A percentile compares a stretch with the other conserved stretches of the same genome.
Conservation (phyloP, 2,329 filamentous ascomycete species). For the Trichoderma arundinaceum region DNA sequence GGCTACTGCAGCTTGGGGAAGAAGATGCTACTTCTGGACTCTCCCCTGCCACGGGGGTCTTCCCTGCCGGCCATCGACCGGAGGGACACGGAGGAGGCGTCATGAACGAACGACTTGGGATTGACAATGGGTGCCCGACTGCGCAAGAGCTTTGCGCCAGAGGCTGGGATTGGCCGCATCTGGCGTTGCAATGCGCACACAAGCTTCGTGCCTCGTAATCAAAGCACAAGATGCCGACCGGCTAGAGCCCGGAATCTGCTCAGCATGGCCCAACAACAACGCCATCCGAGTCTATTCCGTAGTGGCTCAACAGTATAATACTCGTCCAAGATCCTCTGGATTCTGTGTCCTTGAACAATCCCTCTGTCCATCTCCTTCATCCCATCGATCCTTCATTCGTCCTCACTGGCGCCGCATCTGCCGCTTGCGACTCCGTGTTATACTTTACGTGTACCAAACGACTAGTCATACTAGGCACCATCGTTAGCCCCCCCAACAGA, state of each 20-base stretch:
- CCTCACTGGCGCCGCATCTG: neutral
- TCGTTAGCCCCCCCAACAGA: conserved; percentile 8
- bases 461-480: conserved; percentile 9
- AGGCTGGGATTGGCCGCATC: neutral
- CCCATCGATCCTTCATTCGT: neutral
- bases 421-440: neutral
- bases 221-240: neutral
- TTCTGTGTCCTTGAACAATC: neutral
- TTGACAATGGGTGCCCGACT: conserved; percentile 12
- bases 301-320: conserved; percentile 17
- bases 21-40: conserved; percentile 1
- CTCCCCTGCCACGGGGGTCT: conserved; percentile 13
- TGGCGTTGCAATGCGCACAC: conserved; percentile 1
- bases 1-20: conserved; percentile 30
- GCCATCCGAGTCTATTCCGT: conserved; percentile 12
- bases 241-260: conserved; percentile 12
- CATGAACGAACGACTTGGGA: neutral
- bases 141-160: neutral
- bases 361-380: neutral
- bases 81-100: conserved; percentile 15
- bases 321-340: conserved; percentile 4
- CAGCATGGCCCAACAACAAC: conserved; percentile 24
- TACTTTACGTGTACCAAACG: neutral
- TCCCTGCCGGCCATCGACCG: conserved; percentile 7
- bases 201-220: neutral